phyloP scores from a whole-genome alignment of 257 asterid species.

The Euphrasia confusa region DNA sequence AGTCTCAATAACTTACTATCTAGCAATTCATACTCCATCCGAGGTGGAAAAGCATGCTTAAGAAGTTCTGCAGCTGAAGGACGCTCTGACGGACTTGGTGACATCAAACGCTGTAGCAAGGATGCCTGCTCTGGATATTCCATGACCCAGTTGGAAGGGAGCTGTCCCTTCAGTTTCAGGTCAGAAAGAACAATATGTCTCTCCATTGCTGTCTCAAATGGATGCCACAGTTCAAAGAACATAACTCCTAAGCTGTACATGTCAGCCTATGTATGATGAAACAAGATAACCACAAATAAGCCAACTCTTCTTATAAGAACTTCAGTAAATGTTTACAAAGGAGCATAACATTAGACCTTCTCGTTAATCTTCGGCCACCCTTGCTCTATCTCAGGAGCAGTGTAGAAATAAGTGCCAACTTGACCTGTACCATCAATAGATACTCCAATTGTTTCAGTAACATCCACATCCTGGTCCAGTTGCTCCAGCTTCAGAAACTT shows the following conservation, averaged over 20 bases:
- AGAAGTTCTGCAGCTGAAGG: constrained; percentile 94
- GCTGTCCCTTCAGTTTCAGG: constrained; percentile 78
- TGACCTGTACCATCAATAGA: constrained; percentile 94
- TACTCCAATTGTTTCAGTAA: constrained; percentile 58
- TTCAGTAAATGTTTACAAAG: not conserved
- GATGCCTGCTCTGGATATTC: constrained; percentile 86
- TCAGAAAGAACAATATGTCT: constrained; percentile 80
- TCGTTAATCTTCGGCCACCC: constrained; percentile 98
- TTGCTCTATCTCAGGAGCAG: constrained; percentile 97
- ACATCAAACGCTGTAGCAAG: constrained; percentile 64
- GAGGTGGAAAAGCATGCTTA: constrained; percentile 85
- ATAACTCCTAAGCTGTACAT: constrained; percentile 93
- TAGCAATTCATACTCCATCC: constrained; percentile 78
- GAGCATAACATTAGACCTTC: constrained; percentile 46
- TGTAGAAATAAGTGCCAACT: constrained; percentile 93
- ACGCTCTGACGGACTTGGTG: constrained; percentile 87
- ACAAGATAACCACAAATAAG: constrained; percentile 21
- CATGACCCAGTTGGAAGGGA: constrained; percentile 72
- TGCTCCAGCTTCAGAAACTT: constrained; percentile 91
- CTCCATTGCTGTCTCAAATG: constrained; percentile 96
- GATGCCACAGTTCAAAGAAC: constrained; percentile 98
- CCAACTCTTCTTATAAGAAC: constrained; percentile 10
- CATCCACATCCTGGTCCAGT: constrained; percentile 87
- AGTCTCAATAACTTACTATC: constrained; percentile 59
- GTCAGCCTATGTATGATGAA: constrained; percentile 58